Evolutionary conservation across 345 rosid species (phyloP), one percentile per base, ranked within the genome.

Genomic region (Camelina neglecta): DNA sequence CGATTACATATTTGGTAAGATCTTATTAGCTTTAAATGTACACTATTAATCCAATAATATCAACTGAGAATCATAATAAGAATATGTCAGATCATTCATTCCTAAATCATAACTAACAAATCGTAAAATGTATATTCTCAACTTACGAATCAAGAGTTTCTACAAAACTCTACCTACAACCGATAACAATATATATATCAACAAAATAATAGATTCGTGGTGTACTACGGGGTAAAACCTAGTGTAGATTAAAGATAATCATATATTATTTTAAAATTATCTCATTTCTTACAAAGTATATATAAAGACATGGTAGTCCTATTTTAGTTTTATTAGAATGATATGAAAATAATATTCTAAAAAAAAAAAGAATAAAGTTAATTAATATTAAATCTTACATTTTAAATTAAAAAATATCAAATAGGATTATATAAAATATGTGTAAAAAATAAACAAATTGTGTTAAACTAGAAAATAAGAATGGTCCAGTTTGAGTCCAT

Each of bases 401-500:
- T 29, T 13, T 8, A 35, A 51, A 8, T 11, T 7, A 51, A 21
- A 38, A 20, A 20, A 7, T 35, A 50, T 33, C 18, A 18, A 29
- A 18, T 49, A 18, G 36, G 53, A 8, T 55, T 54, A 21, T 33
- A 31, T 20, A 11, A 24, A 3, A 54, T 56, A 64, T 62, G 9
- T 45, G 15, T 60, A 1, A 33, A 24, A 24, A 21, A 29, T 20
- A 11, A 24, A 39, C 2, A 35, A 35, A 7, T 35, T 35, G 38
- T 35, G 38, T 35, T 44, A 31, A 48, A 36, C 21, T 49, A 49
- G 29, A 42, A 42, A 69, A 41, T 57, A 57, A 67, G 75, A 87
- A 84, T 5, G 18, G 18, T 82, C 86, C 85, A 78, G 74, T 66
- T 58, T 41, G 79, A 88, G 83, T 82, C 86, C 72, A 74, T 72